Conservation (phyloP, 2,329 filamentous ascomycete genomes). For the Sarocladium brachiariae region DNA sequence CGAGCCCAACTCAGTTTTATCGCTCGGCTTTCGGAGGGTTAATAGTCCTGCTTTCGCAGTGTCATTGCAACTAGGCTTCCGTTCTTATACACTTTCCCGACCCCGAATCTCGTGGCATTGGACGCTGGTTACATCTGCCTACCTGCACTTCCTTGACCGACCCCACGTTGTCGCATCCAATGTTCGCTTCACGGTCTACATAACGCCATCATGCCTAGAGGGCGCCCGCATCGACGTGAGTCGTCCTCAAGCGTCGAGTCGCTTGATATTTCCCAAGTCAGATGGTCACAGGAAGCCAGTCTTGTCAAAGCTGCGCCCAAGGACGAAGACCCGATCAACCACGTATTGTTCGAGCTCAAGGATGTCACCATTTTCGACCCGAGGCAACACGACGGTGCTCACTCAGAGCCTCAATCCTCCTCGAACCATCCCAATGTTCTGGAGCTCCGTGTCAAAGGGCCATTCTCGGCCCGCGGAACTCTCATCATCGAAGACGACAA, state of each 20-base stretch:
- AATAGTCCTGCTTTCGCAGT: too few relatives aligned
- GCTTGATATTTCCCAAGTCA: constrained; percentile 29
- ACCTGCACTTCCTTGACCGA: not conserved
- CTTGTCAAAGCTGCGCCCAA: constrained; percentile 20
- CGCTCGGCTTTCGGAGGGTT: too few relatives aligned
- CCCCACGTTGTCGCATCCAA: not conserved
- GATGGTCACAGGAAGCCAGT: constrained; percentile 27
- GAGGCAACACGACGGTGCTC: constrained; percentile 22
- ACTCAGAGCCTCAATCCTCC: not conserved
- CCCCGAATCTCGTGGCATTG: too few relatives aligned
- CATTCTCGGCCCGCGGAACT: constrained; percentile 54
- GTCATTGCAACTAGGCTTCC: too few relatives aligned
- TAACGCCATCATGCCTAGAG: constrained; percentile 4
- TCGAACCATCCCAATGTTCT: constrained; percentile 48
- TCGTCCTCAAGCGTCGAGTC: constrained; percentile 41
- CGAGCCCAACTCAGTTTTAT: too few relatives aligned
- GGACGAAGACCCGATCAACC: constrained; percentile 37
- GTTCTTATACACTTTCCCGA: too few relatives aligned
- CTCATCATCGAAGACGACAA: constrained; percentile 44
- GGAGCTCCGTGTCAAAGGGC: constrained; percentile 50
- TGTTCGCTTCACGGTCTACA: not conserved
- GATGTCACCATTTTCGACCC: constrained; percentile 53
- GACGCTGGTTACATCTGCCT: too few relatives aligned
- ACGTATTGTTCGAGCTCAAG: constrained; percentile 54
- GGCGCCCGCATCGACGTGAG: constrained; percentile 24